phyloP scores from a whole-genome alignment of 2,329 filamentous ascomycete species.

The Cladosporium sp. region DNA sequence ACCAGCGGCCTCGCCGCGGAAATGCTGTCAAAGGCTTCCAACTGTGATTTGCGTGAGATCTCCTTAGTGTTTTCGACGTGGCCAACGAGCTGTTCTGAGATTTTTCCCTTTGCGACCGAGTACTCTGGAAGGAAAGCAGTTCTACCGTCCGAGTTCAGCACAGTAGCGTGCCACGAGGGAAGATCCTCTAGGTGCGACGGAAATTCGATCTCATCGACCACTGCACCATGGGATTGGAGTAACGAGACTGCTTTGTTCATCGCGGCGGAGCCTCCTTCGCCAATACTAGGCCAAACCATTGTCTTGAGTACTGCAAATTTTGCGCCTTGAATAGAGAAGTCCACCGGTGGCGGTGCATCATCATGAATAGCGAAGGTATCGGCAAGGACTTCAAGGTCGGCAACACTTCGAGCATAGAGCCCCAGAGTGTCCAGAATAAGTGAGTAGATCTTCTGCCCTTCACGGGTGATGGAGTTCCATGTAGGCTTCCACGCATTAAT shows the following conservation, averaged over 20 bases:
- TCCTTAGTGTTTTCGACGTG: slow-evolving; percentile 48
- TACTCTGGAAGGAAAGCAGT: slow-evolving; percentile 54
- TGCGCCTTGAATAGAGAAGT: slow-evolving; percentile 38
- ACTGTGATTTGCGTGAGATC: slow-evolving; percentile 43
- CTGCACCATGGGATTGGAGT: slow-evolving; percentile 45
- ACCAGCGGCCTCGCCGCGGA: slow-evolving; percentile 51
- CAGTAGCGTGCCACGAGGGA: slow-evolving; percentile 48
- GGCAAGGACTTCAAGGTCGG: slow-evolving; percentile 54
- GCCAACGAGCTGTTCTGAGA: slow-evolving; percentile 42
- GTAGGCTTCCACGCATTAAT: slow-evolving; percentile 42
- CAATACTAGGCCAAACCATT: slow-evolving; percentile 44
- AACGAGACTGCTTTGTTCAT: slow-evolving; percentile 32
- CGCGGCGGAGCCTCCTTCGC: slow-evolving; percentile 33
- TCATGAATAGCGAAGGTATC: slow-evolving; percentile 52
- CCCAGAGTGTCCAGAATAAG: slow-evolving; percentile 59
- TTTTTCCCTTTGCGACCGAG: slow-evolving; percentile 40
- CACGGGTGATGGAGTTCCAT: slow-evolving; percentile 57
- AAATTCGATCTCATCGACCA: slow-evolving; percentile 53
- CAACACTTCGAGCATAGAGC: slow-evolving; percentile 53
- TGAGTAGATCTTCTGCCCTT: slow-evolving; percentile 57
- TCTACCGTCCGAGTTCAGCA: slow-evolving; percentile 51
- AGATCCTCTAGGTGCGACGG: slow-evolving; percentile 46
- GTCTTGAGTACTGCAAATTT: slow-evolving; percentile 55
- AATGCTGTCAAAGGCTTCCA: slow-evolving; percentile 53
- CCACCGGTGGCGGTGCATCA: slow-evolving; percentile 34